Conservation (phyloP, 2,329 filamentous ascomycete genomes). For the Drechslerella dactyloides region DNA sequence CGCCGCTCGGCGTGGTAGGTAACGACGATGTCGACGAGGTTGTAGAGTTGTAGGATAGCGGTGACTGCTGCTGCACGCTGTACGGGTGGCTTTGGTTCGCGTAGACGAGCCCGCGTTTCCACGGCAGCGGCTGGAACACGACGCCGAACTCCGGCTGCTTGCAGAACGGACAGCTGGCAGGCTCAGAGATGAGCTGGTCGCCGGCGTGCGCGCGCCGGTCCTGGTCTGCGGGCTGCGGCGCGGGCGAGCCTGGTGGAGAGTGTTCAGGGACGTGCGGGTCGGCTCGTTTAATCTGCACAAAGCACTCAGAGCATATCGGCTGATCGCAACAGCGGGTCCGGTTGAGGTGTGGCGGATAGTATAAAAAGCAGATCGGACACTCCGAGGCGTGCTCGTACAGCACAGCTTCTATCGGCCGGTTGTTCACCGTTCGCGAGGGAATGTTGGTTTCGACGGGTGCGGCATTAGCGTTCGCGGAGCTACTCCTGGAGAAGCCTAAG, state of each 20-base stretch:
- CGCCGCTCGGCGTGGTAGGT: slow-evolving; percentile 51
- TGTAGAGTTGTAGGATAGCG: slow-evolving; percentile 59
- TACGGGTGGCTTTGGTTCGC: slow-evolving; percentile 83
- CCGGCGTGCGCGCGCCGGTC: slow-evolving; percentile 57
- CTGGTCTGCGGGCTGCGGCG: slow-evolving; percentile 57
- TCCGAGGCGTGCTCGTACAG: slow-evolving; percentile 89
- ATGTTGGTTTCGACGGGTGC: slow-evolving; percentile 53
- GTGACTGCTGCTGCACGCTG: slow-evolving; percentile 66
- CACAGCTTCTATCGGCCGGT: slow-evolving; percentile 89
- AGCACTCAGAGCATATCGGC: slow-evolving; percentile 96
- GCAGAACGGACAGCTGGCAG: slow-evolving; percentile 91
- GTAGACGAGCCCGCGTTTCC: slow-evolving; percentile 81
- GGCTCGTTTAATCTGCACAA: slow-evolving; percentile 95
- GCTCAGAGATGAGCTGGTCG: slow-evolving; percentile 82
- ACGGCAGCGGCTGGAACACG: slow-evolving; percentile 88
- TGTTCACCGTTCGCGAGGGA: slow-evolving; percentile 64
- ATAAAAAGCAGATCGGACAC: slow-evolving; percentile 95
- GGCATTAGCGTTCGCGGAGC: slow-evolving; percentile 45
- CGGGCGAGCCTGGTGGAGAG: slow-evolving; percentile 57
- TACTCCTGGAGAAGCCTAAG: slow-evolving; percentile 72
- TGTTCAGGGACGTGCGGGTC: slow-evolving; percentile 90
- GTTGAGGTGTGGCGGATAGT: slow-evolving; percentile 93
- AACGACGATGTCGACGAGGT: slow-evolving; percentile 60
- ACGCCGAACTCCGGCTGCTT: slow-evolving; percentile 94
- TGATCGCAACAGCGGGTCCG: slow-evolving; percentile 94